Percentiles rank a stretch among this genome's conserved stretches.
phyloP scores from a whole-genome alignment of 202 grass and related monocot genomes.

The Zoysia matrella region DNA sequence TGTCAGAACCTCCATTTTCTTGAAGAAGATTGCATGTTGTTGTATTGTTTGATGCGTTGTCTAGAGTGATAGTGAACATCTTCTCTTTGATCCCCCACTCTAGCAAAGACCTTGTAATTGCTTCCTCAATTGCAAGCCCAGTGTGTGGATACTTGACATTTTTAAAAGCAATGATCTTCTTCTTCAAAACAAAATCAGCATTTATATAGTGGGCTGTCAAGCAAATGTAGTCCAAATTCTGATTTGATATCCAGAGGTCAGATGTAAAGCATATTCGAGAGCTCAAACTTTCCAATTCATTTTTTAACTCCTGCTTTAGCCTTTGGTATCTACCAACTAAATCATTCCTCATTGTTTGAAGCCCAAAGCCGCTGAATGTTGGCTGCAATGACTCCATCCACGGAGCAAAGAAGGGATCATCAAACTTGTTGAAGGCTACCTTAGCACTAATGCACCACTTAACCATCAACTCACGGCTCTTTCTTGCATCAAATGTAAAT shows the following conservation, averaged over 20 bases:
- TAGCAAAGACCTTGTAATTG: neutral
- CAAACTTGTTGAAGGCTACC: neutral
- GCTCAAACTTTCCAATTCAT: neutral
- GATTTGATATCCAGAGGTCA: no score
- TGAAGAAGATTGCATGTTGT: neutral
- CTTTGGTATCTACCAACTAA: neutral
- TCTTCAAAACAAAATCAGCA: neutral
- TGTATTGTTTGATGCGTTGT: neutral
- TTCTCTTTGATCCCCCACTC: neutral
- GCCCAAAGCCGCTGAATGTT: neutral
- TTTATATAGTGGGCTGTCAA: neutral
- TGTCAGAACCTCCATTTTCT: neutral
- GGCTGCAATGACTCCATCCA: neutral
- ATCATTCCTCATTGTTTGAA: neutral
- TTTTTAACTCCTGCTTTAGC: rapidly evolving
- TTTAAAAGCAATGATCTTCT: neutral
- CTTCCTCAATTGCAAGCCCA: neutral
- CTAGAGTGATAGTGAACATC: neutral
- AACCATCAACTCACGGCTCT: neutral
- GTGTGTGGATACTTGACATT: neutral
- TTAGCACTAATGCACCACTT: neutral
- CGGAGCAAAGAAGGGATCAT: neutral
- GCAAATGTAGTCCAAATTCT: no score
- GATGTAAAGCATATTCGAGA: neutral
- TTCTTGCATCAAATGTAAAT: neutral